Percentiles rank a stretch among this genome's conserved stretches.
Conservation (phyloP, 495 filamentous ascomycete genomes). For the Delitschia confertaspora region DNA sequence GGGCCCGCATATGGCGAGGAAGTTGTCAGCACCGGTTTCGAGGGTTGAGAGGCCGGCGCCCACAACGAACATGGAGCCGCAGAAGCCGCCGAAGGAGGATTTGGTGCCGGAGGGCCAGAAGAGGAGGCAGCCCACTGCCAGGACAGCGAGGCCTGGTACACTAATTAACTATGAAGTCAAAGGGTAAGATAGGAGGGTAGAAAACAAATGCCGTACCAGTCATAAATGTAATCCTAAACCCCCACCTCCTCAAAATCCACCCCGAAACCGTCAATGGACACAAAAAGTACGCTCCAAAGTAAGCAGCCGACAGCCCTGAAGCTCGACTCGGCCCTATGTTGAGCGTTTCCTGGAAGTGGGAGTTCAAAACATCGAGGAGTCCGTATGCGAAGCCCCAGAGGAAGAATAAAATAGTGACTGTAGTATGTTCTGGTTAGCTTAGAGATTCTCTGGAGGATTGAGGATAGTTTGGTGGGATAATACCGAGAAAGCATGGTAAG, state of each 20-base stretch:
- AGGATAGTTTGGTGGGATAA: no score
- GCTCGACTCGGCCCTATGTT: constrained; percentile 39
- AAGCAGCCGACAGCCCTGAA: constrained; percentile 43
- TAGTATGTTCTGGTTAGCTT: no score
- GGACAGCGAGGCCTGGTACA: constrained; percentile 53
- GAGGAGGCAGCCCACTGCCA: constrained; percentile 54
- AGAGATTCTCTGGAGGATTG: no score
- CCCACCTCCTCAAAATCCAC: constrained; percentile 56
- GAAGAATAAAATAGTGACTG: constrained; percentile 35
- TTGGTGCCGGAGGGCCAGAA: constrained; percentile 52
- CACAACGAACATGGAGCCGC: constrained; percentile 60
- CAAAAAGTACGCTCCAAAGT: constrained; percentile 54
- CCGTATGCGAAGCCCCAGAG: constrained; percentile 47
- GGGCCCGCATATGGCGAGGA: constrained; percentile 60
- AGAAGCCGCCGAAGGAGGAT: constrained; percentile 61
- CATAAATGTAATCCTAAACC: constrained; percentile 55
- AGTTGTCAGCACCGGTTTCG: constrained; percentile 67
- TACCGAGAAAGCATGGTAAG: no score
- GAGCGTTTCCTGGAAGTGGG: constrained; percentile 44
- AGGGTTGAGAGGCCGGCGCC: constrained; percentile 60
- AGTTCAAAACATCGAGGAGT: constrained; percentile 47
- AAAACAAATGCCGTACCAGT: neutral
- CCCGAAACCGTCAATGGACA: constrained; percentile 57
- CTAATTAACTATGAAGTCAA: constrained; percentile 15
- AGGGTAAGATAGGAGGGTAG: neutral